Percentiles rank a stretch among this genome's conserved stretches.
Conservation (phyloP, 192 early-diverging fungal species). For the Mortierella antarctica region DNA sequence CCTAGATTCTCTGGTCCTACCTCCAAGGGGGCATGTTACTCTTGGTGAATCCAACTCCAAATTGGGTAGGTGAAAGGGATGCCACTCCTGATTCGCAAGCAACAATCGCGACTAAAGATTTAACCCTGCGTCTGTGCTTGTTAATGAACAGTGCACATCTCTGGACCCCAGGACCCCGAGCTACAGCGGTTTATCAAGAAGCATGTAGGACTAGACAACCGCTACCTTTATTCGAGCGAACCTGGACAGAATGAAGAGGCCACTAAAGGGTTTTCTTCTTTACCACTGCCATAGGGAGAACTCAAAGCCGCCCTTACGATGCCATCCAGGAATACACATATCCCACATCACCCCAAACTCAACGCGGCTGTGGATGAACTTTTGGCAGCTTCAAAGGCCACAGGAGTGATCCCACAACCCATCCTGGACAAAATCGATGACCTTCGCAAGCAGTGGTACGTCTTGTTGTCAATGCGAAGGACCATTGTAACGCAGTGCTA, state of each 20-base stretch:
- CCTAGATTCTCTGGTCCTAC: constrained; percentile 22
- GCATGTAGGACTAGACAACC: constrained; percentile 15
- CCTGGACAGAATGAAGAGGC: not conserved
- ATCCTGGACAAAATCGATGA: constrained; percentile 43
- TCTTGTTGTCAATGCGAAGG: not conserved
- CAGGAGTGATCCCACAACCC: constrained; percentile 36
- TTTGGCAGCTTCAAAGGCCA: constrained; percentile 2
- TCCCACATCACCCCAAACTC: constrained; percentile 9
- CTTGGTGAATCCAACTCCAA: constrained; percentile 36
- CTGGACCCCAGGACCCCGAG: constrained; percentile 35
- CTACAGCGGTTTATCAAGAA: constrained; percentile 30
- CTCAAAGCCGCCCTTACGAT: constrained; percentile 24
- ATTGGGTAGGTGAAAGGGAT: constrained; percentile 17
- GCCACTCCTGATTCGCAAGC: not conserved
- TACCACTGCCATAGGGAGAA: constrained; percentile 13
- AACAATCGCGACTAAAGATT: not conserved
- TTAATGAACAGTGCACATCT: constrained; percentile 31
- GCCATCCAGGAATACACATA: constrained; percentile 33
- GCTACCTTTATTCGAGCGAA: too few relatives aligned
- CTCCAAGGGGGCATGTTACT: constrained; percentile 37
- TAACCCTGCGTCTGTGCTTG: not conserved
- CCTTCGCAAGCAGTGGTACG: constrained; percentile 34
- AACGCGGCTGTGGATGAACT: constrained; percentile 27
- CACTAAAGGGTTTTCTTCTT: not conserved
- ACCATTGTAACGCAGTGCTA: not conserved